These are phyloP conservation scores for Tothia fuscella DNA, from an alignment of 2,329 filamentous ascomycete genomes.

Conservation along the genomic window DNA sequence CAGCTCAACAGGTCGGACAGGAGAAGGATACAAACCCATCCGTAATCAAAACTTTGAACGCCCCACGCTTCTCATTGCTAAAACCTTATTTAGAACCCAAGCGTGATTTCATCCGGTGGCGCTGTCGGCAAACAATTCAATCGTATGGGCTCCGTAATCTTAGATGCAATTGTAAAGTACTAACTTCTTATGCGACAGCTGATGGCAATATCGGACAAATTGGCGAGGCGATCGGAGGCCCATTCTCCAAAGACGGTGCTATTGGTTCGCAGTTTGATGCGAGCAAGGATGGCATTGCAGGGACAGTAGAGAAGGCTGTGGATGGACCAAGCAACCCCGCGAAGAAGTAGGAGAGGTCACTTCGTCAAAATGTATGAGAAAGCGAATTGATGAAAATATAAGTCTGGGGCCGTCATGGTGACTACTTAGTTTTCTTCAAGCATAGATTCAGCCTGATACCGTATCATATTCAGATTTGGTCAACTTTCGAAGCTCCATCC, in stretches of 20 bases:
- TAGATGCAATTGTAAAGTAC: background rate
- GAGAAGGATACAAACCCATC: slow-evolving; percentile 1
- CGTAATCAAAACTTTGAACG: background rate
- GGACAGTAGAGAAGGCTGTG: slow-evolving; percentile 38
- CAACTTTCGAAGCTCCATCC: too few species aligned
- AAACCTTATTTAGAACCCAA: slow-evolving; percentile 17
- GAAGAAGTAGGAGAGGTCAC: slow-evolving; percentile 14
- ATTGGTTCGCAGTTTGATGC: slow-evolving; percentile 46
- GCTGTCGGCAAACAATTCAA: slow-evolving; percentile 46
- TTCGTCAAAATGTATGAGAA: too few species aligned
- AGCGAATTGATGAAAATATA: too few species aligned
- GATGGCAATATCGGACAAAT: slow-evolving; percentile 39
- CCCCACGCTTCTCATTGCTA: too few species aligned
- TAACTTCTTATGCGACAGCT: slow-evolving; percentile 13
- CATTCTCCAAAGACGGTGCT: slow-evolving; percentile 38
- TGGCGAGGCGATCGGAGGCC: slow-evolving; percentile 40
- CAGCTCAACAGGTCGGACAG: background rate
- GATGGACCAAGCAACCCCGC: slow-evolving; percentile 29
- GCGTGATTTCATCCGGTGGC: slow-evolving; percentile 37
- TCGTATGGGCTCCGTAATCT: slow-evolving; percentile 20
- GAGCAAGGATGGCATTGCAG: slow-evolving; percentile 39
- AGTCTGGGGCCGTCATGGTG: too few species aligned
- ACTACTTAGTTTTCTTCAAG: too few species aligned
- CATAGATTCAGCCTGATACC: too few species aligned
- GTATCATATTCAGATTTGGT: too few species aligned